These are phyloP conservation scores for Meyerozyma smithsonii DNA, from an alignment of 1,139 yeast genomes.

Conservation along the genomic window DNA sequence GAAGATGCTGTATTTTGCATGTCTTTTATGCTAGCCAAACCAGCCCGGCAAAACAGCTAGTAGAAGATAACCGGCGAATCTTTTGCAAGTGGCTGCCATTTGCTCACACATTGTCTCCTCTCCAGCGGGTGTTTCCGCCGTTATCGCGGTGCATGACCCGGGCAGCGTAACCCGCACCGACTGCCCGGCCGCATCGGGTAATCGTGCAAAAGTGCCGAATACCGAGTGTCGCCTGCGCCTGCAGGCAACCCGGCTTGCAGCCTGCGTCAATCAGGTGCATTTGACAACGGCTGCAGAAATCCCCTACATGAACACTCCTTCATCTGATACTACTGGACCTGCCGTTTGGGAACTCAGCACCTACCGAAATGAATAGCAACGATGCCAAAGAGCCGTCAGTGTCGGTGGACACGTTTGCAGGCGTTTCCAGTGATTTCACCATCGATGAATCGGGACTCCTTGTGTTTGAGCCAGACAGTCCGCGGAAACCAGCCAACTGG, in stretches of 20 bases:
- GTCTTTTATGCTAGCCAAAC: no score
- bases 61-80: no score
- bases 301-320: no score
- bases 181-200: background rate
- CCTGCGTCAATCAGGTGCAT: background rate
- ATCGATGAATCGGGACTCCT: background rate
- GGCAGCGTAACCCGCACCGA: background rate
- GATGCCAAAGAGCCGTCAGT: background rate
- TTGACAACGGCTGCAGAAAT: background rate
- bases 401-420: background rate
- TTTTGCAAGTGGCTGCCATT: no score
- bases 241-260: no score
- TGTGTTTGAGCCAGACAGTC: conserved; percentile 16
- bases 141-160: background rate
- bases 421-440: background rate
- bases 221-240: no score
- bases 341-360: no score
- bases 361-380: background rate
- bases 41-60: no score
- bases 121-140: background rate
- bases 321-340: no score
- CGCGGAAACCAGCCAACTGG: conserved; percentile 32
- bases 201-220: background rate
- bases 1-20: no score
- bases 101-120: no score